Conservation (phyloP, 2,329 filamentous ascomycete genomes). For the Colletotrichum australisinense region DNA sequence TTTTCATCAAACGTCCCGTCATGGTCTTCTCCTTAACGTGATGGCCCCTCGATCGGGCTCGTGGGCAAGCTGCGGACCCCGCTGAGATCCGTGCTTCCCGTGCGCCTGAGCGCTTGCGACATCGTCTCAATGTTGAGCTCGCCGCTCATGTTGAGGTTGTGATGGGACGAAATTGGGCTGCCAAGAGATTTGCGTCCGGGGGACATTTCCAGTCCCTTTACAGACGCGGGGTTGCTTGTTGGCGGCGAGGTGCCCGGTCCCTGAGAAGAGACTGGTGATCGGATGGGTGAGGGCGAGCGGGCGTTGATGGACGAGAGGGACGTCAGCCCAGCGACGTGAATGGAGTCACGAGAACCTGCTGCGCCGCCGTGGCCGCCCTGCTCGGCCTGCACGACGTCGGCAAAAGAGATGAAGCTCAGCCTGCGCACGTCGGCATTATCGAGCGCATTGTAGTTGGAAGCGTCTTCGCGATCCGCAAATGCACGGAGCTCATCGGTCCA, state of each 20-base stretch:
- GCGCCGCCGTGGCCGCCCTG: conserved; percentile 68
- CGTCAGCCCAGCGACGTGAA: conserved; percentile 76
- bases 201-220: conserved; percentile 80
- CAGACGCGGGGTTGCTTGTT: conserved; percentile 79
- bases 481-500: conserved; percentile 70
- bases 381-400: conserved; percentile 91
- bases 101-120: conserved; percentile 87
- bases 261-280: conserved; percentile 82
- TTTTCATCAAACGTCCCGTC: neutral
- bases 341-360: conserved; percentile 72
- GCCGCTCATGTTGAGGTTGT: conserved; percentile 63
- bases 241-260: conserved; percentile 77
- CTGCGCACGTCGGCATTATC: conserved; percentile 84
- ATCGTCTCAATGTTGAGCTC: conserved; percentile 94
- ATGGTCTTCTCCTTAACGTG: conserved; percentile 3
- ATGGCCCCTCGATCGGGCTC: conserved; percentile 64
- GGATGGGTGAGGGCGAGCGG: conserved; percentile 83
- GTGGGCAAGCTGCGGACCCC: conserved; percentile 65
- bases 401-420: conserved; percentile 95
- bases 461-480: conserved; percentile 68
- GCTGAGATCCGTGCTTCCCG: conserved; percentile 83
- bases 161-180: conserved; percentile 70
- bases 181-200: conserved; percentile 69
- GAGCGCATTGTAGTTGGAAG: conserved; percentile 81
- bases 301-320: conserved; percentile 66